Evolutionary conservation across 768 basidiomycete species (phyloP).

Genomic region (Lepiota subincarnata): DNA sequence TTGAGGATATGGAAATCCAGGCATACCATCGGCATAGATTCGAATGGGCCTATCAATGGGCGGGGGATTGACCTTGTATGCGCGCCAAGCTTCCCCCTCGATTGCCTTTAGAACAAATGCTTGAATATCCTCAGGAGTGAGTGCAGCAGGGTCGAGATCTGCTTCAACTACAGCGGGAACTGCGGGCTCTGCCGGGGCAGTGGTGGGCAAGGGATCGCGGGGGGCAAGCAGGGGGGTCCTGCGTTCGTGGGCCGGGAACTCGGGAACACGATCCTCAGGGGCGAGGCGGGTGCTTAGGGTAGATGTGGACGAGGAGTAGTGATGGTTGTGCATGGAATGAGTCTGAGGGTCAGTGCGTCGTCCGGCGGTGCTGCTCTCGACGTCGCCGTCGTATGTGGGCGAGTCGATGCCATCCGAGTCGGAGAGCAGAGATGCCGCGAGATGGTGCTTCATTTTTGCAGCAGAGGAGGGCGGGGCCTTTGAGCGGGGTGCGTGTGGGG

Average conservation of each 20-base stretch:
- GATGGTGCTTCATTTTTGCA: slow-evolving; percentile 42
- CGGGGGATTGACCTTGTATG: slow-evolving; percentile 85
- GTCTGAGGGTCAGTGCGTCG: slow-evolving; percentile 31
- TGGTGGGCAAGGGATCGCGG: slow-evolving; percentile 25
- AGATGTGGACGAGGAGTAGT: slow-evolving; percentile 46
- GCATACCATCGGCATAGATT: slow-evolving; percentile 89
- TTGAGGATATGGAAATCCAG: neutral
- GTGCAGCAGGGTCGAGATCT: slow-evolving; percentile 58
- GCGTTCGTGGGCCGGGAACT: slow-evolving; percentile 15
- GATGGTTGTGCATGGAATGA: slow-evolving; percentile 29
- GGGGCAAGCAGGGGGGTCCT: slow-evolving; percentile 30
- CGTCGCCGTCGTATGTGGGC: slow-evolving; percentile 87
- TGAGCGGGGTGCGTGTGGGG: slow-evolving; percentile 20
- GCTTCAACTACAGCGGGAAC: slow-evolving; percentile 32
- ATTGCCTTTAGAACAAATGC: slow-evolving; percentile 74
- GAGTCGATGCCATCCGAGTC: slow-evolving; percentile 79
- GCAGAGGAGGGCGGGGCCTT: slow-evolving; percentile 21
- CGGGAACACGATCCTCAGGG: slow-evolving; percentile 1
- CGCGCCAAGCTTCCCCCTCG: slow-evolving; percentile 57
- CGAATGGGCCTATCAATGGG: slow-evolving; percentile 77
- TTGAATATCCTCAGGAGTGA: slow-evolving; percentile 77
- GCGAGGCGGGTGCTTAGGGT: slow-evolving; percentile 46
- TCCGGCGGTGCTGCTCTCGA: slow-evolving; percentile 70
- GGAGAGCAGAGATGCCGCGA: slow-evolving; percentile 51
- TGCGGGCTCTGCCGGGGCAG: slow-evolving; percentile 33